Base-by-base conservation (phyloP, 768 basidiomycete species). In the Tylopilus vinaceipallidus region DNA sequence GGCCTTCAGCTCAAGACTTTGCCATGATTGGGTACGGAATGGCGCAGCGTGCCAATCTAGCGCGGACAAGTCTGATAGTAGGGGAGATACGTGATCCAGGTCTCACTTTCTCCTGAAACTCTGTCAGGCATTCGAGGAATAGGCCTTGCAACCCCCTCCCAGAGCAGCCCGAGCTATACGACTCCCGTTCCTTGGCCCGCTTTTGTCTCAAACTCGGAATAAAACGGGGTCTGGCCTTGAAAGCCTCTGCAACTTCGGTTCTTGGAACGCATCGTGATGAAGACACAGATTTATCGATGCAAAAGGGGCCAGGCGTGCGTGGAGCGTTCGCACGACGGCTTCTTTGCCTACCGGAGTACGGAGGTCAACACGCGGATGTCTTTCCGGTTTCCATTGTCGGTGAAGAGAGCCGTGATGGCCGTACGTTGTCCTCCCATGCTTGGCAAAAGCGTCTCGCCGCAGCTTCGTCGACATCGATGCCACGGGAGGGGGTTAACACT, bases 191-290 rank as follows among this genome's bases (percentile, higher is more conserved):
- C 75, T 8, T 72, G 53, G 0, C 80, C 83, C 1, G 73, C 60
- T 3, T 66, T 64, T 72, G 61, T 84, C 82, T 44, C 75, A 57
- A 22, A 71, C 61, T 35, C 73, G 72, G 44, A 85, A 68, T 80
- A 80, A 85, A 1, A 70, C 72, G n/a, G 85, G 48, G 56, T 82
- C 84, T 0, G 74, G 71, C 54, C 70, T n/a, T n/a, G n/a, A 78
- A 7, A 71, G 74, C 12, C 59, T 63, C 27, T 70, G 65, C 8
- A 80, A 40, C 0, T 33, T 56, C 11, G 60, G 45, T 39, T 48
- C 59, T 34, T 14, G 13, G 5, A 61, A 32, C n/a, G 42, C 19
- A 19, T 61, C 56, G 7, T 56, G 55, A 30, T 46, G 57, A 17
- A 70, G 51, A 33, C 52, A 51, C 46, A 73, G 39, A 24, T 49